Evolutionary conservation across 2,329 filamentous ascomycete genomes (phyloP).

Genomic region (Xylariaceae sp.): DNA sequence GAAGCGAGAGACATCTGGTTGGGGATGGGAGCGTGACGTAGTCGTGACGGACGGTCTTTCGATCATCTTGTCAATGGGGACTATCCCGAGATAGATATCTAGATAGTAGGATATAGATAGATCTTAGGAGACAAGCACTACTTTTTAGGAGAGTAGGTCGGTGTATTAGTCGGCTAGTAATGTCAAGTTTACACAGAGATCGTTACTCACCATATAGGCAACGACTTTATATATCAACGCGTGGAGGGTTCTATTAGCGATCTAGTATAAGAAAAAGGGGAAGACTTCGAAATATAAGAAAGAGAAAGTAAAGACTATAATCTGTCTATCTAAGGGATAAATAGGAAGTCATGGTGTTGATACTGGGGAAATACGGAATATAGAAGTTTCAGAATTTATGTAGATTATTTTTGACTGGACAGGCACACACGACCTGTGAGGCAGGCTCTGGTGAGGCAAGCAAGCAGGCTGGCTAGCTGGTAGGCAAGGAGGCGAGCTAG

Average conservation of each 20-base stretch:
- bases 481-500: neutral
- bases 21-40: constrained; percentile 15
- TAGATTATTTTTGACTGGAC: neutral
- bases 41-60: constrained; percentile 2
- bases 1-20: constrained; percentile 29
- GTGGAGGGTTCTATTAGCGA: too few species aligned
- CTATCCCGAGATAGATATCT: neutral
- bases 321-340: too few species aligned
- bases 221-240: too few species aligned
- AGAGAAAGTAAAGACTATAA: too few species aligned
- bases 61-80: constrained; percentile 6
- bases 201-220: neutral
- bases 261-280: too few species aligned
- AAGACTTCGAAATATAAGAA: too few species aligned
- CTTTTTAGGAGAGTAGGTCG: neutral
- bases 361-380: too few species aligned
- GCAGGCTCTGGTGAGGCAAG: neutral
- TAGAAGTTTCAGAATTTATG: too few species aligned
- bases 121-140: neutral
- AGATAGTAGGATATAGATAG: neutral
- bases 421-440: neutral
- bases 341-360: too few species aligned
- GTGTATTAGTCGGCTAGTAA: neutral
- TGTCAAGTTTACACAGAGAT: neutral
- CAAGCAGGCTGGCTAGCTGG: neutral